Percentiles rank a stretch among this genome's conserved stretches.
Conservation (phyloP, 352 stramenopile genomes). For the Globisporangium echinulatum region DNA sequence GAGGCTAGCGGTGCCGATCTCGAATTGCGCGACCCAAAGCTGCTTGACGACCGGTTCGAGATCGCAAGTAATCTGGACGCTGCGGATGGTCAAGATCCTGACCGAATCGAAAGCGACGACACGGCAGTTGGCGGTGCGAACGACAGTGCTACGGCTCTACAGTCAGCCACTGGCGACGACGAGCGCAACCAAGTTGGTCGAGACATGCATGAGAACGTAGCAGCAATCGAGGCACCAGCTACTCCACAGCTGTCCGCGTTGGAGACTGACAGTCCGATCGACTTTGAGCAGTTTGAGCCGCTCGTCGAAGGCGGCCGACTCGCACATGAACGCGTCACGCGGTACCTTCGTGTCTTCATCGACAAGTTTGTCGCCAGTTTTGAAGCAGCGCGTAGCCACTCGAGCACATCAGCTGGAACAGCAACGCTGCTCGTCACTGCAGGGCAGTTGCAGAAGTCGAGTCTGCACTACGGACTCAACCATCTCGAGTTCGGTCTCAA, state of each 20-base stretch:
- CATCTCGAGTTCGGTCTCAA: constrained; percentile 8
- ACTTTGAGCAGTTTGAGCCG: no score
- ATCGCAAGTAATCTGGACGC: background rate
- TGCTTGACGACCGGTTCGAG: background rate
- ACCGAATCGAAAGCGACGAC: no score
- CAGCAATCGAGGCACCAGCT: no score
- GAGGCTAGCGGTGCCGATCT: background rate
- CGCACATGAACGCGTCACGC: background rate
- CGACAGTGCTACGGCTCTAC: no score
- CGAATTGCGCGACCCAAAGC: background rate
- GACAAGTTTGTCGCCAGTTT: constrained; percentile 4
- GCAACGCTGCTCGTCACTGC: constrained; percentile 1
- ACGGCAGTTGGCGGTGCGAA: no score
- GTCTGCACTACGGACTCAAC: constrained; percentile 11
- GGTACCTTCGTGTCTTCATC: background rate
- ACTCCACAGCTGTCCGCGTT: no score
- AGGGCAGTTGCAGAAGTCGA: constrained; percentile 7
- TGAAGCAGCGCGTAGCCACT: background rate
- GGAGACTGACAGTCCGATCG: no score
- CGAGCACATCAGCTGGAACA: background rate
- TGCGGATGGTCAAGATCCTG: background rate
- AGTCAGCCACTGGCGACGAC: no score
- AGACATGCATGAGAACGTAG: no score
- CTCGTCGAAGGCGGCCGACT: background rate
- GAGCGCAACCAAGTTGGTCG: no score